Base-by-base conservation (phyloP, 2,329 filamentous ascomycete genomes). In the Didymellaceae sp. region DNA sequence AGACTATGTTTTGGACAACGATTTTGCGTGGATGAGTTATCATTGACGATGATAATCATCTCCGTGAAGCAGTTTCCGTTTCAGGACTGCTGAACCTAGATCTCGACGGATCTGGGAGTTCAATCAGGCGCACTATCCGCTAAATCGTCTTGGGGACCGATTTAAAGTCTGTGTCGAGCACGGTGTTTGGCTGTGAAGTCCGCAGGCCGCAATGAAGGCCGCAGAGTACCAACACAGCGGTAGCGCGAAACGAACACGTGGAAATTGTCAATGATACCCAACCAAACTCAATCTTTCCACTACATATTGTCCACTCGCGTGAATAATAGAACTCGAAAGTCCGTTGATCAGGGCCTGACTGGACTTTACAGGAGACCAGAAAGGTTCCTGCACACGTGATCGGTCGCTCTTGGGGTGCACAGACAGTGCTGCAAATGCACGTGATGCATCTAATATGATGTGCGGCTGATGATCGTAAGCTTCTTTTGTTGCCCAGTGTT, bases 181-280 rank as follows among this genome's bases (percentile, higher is more conserved):
- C 26, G 11, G 11, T 33, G 16, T 13, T 47, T 38, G 44, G 35
- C 44, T 34, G 30, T 30, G 35, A 40, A 40, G 35, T 40, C 35
- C 35, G 44, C 33, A 28, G 28, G 30, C 35, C 22, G 16, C 22
- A 8, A 32, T 9, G 21, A 5, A 3, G 40, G 14, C 10, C 17
- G 35, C 30, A 22, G 8, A 3, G 14, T 5, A 11, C 18, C 17
- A 38, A 10, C 11, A 28, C n/a, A 24, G 18, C 9, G 22, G 34
- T 20, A 22, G 6, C 4, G 6, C 7, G 14, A 20, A 11, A 25
- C 6, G 6, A 25, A 25, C 10, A 25, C 11, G 7, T 13, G 6
- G 5, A 5, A 13, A 28, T 9, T 28, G 6, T 28, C 26, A 13
- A 28, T 9, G 5, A 28, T 13, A 13, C n/a, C 10, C 6, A 28